Percentiles rank a stretch among this genome's conserved stretches.
Conservation (phyloP, 2,329 filamentous ascomycete genomes). For the Diaporthe capsici region DNA sequence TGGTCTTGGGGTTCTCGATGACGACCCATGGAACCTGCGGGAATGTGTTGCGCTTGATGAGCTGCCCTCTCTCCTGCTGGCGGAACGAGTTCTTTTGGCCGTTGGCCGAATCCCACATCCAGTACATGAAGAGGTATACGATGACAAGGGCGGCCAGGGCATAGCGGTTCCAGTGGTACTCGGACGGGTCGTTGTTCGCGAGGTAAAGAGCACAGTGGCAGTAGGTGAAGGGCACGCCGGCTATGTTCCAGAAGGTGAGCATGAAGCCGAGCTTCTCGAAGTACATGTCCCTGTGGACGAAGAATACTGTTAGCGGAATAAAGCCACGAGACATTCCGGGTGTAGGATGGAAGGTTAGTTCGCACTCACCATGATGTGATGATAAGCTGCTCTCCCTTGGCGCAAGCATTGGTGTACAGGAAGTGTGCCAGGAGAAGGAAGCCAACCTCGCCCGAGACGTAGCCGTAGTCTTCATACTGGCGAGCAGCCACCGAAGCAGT, state of each 20-base stretch:
- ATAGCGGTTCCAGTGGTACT: conserved; percentile 76
- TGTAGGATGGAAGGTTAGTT: neutral
- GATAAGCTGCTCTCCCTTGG: conserved; percentile 87
- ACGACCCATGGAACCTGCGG: conserved; percentile 85
- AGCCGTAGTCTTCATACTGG: conserved; percentile 83
- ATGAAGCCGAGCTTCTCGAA: conserved; percentile 92
- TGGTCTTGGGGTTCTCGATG: conserved; percentile 79
- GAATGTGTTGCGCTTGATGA: conserved; percentile 78
- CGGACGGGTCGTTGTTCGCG: conserved; percentile 78
- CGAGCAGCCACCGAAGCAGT: conserved; percentile 77
- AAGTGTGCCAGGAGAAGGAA: conserved; percentile 85
- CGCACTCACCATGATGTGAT: conserved; percentile 72
- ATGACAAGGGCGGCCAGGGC: conserved; percentile 72
- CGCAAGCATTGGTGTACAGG: conserved; percentile 86
- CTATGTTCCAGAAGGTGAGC: conserved; percentile 91
- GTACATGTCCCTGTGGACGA: conserved; percentile 78
- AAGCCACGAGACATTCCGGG: too few relatives aligned
- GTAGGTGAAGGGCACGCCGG: conserved; percentile 84
- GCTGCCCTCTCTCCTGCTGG: conserved; percentile 75
- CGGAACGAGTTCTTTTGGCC: conserved; percentile 89
- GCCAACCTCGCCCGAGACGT: conserved; percentile 79
- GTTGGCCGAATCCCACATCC: conserved; percentile 87
- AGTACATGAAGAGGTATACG: conserved; percentile 82
- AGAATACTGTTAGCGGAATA: neutral
- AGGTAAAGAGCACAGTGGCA: conserved; percentile 88